These are phyloP conservation scores for Ascosphaera aggregata DNA, from an alignment of 2,329 filamentous ascomycete species.

Conservation along the genomic window DNA sequence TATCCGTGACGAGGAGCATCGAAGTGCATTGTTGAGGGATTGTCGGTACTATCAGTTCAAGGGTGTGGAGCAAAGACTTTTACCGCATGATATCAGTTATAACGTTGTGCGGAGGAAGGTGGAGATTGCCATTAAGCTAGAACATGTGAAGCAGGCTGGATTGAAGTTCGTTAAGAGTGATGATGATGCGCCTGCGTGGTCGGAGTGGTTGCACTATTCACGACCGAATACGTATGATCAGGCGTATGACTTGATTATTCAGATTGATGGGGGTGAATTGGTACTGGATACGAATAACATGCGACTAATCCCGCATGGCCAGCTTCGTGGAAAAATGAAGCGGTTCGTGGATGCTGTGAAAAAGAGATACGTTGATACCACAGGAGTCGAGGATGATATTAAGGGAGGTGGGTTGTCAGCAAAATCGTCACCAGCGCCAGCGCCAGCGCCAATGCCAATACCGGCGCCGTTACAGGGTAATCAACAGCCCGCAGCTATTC, in stretches of 20 bases:
- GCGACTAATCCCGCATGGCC: slow-evolving; percentile 12
- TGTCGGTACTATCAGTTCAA: slow-evolving; percentile 87
- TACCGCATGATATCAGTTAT: slow-evolving; percentile 51
- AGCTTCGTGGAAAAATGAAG: not conserved
- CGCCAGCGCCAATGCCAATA: not conserved
- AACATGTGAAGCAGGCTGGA: slow-evolving; percentile 77
- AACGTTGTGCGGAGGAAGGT: slow-evolving; percentile 44
- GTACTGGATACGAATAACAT: slow-evolving; percentile 29
- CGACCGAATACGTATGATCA: slow-evolving; percentile 66
- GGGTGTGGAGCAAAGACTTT: slow-evolving; percentile 67
- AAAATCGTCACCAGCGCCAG: not conserved
- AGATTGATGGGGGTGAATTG: slow-evolving; percentile 48
- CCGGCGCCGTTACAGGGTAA: not conserved
- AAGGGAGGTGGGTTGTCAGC: too few relatives aligned
- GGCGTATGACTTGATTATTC: slow-evolving; percentile 51
- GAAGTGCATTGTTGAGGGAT: slow-evolving; percentile 55
- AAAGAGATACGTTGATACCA: not conserved
- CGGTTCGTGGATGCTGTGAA: not conserved
- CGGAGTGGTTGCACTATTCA: slow-evolving; percentile 47
- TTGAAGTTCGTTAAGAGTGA: slow-evolving; percentile 38
- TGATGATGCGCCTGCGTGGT: slow-evolving; percentile 1
- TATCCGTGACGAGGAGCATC: slow-evolving; percentile 53
- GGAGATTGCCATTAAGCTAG: slow-evolving; percentile 59
- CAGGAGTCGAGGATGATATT: not conserved
- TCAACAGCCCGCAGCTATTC: too few relatives aligned